Evolutionary conservation across 2,329 filamentous ascomycete species (phyloP).

Genomic region (Bipolaris gigantea): DNA sequence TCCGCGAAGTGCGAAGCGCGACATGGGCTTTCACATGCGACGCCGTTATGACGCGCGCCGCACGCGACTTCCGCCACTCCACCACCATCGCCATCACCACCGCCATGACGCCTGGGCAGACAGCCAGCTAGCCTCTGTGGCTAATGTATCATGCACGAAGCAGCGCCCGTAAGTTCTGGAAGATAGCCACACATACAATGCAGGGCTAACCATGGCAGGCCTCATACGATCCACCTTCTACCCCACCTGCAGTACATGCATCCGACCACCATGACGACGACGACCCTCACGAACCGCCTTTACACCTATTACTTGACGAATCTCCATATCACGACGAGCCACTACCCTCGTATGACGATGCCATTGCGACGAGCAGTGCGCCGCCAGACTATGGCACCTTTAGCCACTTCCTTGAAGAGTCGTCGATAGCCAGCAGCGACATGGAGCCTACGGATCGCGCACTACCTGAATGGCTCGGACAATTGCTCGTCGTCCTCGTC

Average conservation of each 20-base stretch:
- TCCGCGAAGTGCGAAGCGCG: slow-evolving; percentile 7
- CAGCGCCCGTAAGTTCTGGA: slow-evolving; percentile 4
- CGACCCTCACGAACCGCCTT: slow-evolving; percentile 15
- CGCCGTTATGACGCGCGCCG: slow-evolving; percentile 15
- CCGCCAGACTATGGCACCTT: slow-evolving; percentile 40
- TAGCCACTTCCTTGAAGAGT: slow-evolving; percentile 32
- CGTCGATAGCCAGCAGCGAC: slow-evolving; percentile 36
- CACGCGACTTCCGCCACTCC: slow-evolving; percentile 12
- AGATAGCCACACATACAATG: background rate
- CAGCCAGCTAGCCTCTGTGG: background rate
- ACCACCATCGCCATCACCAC: background rate
- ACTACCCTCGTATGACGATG: slow-evolving; percentile 42
- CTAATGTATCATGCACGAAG: slow-evolving; percentile 15
- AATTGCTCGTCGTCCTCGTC: slow-evolving; percentile 28
- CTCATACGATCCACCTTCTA: slow-evolving; percentile 11
- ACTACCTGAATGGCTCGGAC: slow-evolving; percentile 36
- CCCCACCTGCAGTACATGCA: slow-evolving; percentile 11
- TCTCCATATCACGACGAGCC: slow-evolving; percentile 26
- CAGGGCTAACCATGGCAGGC: slow-evolving; percentile 4
- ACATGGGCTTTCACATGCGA: slow-evolving; percentile 18
- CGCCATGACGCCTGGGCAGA: slow-evolving; percentile 8
- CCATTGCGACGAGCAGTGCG: slow-evolving; percentile 24
- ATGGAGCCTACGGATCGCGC: slow-evolving; percentile 26
- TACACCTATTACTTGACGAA: background rate
- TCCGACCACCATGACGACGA: slow-evolving; percentile 11